Evolutionary conservation across 257 asterid species (phyloP).

Genomic region (Avicennia marina): DNA sequence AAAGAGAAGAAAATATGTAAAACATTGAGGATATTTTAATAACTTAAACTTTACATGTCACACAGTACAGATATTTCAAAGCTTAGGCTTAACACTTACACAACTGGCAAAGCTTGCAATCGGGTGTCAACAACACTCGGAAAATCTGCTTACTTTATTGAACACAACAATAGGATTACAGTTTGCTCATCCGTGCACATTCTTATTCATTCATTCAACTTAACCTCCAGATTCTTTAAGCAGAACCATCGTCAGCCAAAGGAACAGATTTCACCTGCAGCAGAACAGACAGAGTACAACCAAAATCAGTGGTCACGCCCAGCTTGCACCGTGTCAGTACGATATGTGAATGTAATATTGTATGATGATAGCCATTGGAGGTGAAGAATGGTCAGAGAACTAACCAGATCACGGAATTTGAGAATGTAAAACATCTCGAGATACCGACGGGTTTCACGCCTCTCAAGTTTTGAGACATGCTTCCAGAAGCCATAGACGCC

Average conservation of each 20-base stretch:
- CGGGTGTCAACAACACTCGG: no score
- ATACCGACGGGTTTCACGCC: slow-evolving; percentile 89
- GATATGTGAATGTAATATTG: background rate
- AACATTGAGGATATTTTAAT: no score
- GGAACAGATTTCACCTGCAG: slow-evolving; percentile 77
- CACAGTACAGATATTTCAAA: no score
- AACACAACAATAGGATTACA: background rate
- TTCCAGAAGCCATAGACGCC: slow-evolving; percentile 98
- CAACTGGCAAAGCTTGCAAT: no score
- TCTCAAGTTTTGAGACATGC: slow-evolving; percentile 76
- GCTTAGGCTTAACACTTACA: no score
- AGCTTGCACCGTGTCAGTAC: no score
- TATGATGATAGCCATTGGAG: background rate
- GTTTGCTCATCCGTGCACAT: no score
- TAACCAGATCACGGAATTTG: slow-evolving; percentile 82
- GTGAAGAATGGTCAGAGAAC: slow-evolving; percentile 1
- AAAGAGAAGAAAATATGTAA: no score
- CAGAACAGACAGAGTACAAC: background rate
- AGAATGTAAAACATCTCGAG: slow-evolving; percentile 98
- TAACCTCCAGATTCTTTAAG: slow-evolving; percentile 6
- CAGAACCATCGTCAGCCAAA: slow-evolving; percentile 48
- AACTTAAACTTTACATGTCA: no score
- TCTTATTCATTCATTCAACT: no score
- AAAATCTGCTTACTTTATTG: no score
- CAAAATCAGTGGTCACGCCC: no score